phyloP scores from a whole-genome alignment of 2,329 filamentous ascomycete genomes.

The Neofusicoccum kwambonambiense region DNA sequence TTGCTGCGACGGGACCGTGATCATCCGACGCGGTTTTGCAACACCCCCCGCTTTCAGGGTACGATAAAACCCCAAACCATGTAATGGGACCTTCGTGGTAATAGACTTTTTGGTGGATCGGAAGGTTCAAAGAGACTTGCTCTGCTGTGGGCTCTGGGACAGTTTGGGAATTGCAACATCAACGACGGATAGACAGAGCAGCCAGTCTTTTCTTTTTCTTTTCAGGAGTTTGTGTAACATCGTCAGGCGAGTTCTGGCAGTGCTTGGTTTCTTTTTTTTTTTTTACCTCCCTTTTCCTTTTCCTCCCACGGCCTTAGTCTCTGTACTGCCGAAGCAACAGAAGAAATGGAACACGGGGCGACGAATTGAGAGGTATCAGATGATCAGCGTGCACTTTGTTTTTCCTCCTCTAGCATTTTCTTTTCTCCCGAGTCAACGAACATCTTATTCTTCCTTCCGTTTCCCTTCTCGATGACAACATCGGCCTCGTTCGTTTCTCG shows the following conservation, averaged over 20 bases:
- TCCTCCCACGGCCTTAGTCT: background rate
- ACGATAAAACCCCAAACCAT: background rate
- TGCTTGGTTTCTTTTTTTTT: background rate
- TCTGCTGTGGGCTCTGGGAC: background rate
- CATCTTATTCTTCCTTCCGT: background rate
- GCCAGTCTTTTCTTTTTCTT: background rate
- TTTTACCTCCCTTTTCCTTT: background rate
- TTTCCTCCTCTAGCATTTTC: background rate
- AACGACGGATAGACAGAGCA: constrained; percentile 6
- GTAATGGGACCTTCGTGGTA: constrained; percentile 6
- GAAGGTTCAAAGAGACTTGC: background rate
- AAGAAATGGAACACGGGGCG: background rate
- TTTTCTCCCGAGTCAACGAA: background rate
- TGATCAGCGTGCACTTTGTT: background rate
- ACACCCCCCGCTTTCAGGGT: background rate
- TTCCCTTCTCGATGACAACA: background rate
- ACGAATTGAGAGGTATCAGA: background rate
- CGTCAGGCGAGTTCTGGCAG: background rate
- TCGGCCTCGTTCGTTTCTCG: background rate
- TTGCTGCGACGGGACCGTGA: constrained; percentile 30
- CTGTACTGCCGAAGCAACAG: background rate
- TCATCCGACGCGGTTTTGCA: background rate
- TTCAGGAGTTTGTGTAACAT: constrained; percentile 5
- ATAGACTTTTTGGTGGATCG: constrained; percentile 8
- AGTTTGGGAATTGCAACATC: background rate